phyloP scores from a whole-genome alignment of 495 filamentous ascomycete species.

The Tuber borchii region DNA sequence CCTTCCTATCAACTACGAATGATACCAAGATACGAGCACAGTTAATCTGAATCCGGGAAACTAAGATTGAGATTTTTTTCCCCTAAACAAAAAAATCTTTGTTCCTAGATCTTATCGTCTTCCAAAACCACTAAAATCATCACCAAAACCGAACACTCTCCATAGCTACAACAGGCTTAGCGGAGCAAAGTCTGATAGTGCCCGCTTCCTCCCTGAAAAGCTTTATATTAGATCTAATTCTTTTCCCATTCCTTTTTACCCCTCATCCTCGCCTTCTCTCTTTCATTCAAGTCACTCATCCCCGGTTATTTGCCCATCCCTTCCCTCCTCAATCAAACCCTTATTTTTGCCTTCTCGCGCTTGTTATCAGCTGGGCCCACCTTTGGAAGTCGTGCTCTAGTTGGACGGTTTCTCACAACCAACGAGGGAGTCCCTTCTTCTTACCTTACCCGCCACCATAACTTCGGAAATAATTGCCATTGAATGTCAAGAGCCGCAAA shows the following conservation, averaged over 20 bases:
- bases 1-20: not conserved
- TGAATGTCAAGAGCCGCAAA: constrained; percentile 37
- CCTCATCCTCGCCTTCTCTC: constrained; percentile 34
- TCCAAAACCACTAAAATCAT: not conserved
- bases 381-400: not conserved
- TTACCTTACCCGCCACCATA: not conserved
- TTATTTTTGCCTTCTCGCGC: constrained; percentile 8
- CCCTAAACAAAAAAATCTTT: not conserved
- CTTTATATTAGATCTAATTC: constrained; percentile 34
- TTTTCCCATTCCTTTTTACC: constrained; percentile 32
- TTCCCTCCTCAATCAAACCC: constrained; percentile 1
- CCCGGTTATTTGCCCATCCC: not conserved
- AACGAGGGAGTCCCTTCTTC: not conserved
- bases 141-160: not conserved
- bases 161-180: not conserved
- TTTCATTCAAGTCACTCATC: constrained; percentile 14
- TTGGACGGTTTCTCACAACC: not conserved
- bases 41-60: not conserved
- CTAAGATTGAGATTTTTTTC: not conserved
- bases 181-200: constrained; percentile 14
- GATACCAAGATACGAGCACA: not conserved
- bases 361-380: constrained; percentile 18
- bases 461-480: too few relatives aligned
- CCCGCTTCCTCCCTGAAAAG: constrained; percentile 20
- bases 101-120: not conserved